phyloP scores from a whole-genome alignment of 148 eudicot species.

The Camellia lanceoleosa region DNA sequence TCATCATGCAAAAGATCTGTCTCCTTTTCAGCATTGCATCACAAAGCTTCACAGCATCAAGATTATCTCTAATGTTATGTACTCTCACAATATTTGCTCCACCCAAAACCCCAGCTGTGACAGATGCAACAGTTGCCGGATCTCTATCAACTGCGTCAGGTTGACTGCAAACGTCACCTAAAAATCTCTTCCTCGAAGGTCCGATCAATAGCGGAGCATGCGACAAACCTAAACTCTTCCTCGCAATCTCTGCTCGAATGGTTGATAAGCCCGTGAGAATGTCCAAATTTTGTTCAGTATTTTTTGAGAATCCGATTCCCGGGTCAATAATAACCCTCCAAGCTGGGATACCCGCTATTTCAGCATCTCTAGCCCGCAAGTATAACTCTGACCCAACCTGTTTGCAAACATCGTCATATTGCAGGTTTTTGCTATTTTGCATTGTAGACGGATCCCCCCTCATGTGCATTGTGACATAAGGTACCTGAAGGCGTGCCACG shows the following conservation, averaged over 20 bases:
- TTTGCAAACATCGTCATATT: constrained; percentile 58
- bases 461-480: constrained; percentile 91
- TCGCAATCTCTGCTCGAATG: constrained; percentile 61
- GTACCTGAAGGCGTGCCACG: constrained; percentile 60
- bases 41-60: constrained; percentile 73
- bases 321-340: constrained; percentile 88
- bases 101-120: constrained; percentile 64
- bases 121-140: constrained; percentile 68
- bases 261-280: constrained; percentile 48
- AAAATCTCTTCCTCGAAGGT: constrained; percentile 82
- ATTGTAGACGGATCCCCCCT: constrained; percentile 86
- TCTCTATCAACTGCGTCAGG: constrained; percentile 61
- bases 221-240: constrained; percentile 61
- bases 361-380: constrained; percentile 49
- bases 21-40: constrained; percentile 65
- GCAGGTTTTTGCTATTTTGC: constrained; percentile 67
- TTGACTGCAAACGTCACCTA: constrained; percentile 67
- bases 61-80: constrained; percentile 66
- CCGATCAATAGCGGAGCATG: constrained; percentile 76
- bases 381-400: constrained; percentile 63
- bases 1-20: constrained; percentile 8
- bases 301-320: constrained; percentile 90
- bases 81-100: constrained; percentile 92
- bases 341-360: constrained; percentile 70
- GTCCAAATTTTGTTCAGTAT: constrained; percentile 68